Conservation (phyloP, 805 yeast genomes). For the Maudiozyma bulderi region DNA sequence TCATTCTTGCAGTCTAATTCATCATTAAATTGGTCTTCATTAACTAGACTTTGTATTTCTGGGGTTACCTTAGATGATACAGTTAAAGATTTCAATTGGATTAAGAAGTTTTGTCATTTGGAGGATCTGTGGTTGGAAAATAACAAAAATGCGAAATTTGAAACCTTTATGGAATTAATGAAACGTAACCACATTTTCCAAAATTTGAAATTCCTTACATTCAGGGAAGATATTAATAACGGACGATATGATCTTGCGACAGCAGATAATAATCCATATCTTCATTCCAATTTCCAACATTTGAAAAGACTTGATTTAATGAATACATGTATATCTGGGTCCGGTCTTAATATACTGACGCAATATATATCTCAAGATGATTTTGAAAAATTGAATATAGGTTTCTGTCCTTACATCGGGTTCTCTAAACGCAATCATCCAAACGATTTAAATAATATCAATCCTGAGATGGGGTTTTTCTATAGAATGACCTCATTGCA, state of each 20-base stretch:
- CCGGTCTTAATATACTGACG: slow-evolving; percentile 13
- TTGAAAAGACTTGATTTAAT: slow-evolving; percentile 19
- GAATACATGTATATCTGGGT: slow-evolving; percentile 24
- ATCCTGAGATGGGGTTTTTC: slow-evolving; percentile 9
- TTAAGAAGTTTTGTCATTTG: slow-evolving; percentile 13
- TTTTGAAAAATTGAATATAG: slow-evolving; percentile 18
- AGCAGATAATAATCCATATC: too few relatives aligned
- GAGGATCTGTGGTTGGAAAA: slow-evolving; percentile 26
- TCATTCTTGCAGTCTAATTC: slow-evolving; percentile 6
- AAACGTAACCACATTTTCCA: slow-evolving; percentile 11
- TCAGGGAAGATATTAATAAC: slow-evolving; percentile 18
- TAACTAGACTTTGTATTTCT: slow-evolving; percentile 6
- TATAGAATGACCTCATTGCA: slow-evolving; percentile 10
- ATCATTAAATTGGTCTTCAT: not conserved
- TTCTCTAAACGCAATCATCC: slow-evolving; percentile 3
- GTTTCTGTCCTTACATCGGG: slow-evolving; percentile 21
- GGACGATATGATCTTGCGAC: slow-evolving; percentile 7
- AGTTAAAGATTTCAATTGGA: slow-evolving; percentile 14
- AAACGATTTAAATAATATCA: slow-evolving; percentile 6
- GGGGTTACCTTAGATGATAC: slow-evolving; percentile 13
- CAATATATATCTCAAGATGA: slow-evolving; percentile 6
- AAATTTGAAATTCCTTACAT: slow-evolving; percentile 16
- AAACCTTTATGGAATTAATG: slow-evolving; percentile 11
- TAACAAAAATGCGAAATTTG: slow-evolving; percentile 14
- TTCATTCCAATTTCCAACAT: slow-evolving; percentile 9